phyloP scores from a whole-genome alignment of 805 yeast genomes.

The Komagataella pastoris region DNA sequence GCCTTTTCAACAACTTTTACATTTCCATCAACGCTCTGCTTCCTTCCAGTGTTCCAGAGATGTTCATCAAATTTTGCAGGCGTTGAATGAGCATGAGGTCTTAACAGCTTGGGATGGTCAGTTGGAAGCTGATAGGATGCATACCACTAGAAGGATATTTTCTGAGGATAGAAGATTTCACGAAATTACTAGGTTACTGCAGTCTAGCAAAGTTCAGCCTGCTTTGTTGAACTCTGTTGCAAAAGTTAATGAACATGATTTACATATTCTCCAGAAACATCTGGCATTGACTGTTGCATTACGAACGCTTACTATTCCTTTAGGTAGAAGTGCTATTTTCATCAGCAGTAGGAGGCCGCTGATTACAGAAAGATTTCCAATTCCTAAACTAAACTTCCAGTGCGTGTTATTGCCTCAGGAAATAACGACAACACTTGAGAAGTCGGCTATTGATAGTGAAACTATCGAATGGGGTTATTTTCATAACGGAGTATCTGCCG shows the following conservation, averaged over 20 bases:
- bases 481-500: constrained; percentile 86
- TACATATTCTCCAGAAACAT: constrained; percentile 36
- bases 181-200: constrained; percentile 62
- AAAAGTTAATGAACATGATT: constrained; percentile 38
- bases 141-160: constrained; percentile 60
- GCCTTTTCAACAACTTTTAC: not conserved
- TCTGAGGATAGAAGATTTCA: constrained; percentile 66
- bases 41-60: constrained; percentile 17
- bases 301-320: constrained; percentile 62
- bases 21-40: not conserved
- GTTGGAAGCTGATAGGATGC: constrained; percentile 53
- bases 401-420: constrained; percentile 51
- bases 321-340: constrained; percentile 69
- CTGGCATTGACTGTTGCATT: constrained; percentile 49
- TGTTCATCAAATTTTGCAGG: constrained; percentile 24
- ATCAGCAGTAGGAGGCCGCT: constrained; percentile 61
- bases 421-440: constrained; percentile 47
- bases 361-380: constrained; percentile 73
- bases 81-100: constrained; percentile 28
- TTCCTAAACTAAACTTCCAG: constrained; percentile 62
- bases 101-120: constrained; percentile 58
- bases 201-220: constrained; percentile 53
- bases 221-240: constrained; percentile 26
- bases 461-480: constrained; percentile 73
- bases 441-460: constrained; percentile 33